These are phyloP conservation scores for Fagus crenata DNA, from an alignment of 306 rosid genomes.

Conservation along the genomic window DNA sequence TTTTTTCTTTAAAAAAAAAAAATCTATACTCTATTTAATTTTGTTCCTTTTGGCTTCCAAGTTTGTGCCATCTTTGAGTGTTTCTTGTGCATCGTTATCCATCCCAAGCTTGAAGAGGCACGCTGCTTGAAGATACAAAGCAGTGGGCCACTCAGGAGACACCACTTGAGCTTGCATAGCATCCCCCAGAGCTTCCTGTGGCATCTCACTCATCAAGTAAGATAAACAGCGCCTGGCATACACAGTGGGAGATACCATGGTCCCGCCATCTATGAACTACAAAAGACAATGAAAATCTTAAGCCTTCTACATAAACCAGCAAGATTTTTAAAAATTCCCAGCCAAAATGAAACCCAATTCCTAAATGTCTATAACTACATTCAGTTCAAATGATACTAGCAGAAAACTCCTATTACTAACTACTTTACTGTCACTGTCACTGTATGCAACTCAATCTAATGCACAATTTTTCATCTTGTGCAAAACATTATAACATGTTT, in stretches of 20 bases:
- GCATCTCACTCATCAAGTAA: constrained; percentile 73
- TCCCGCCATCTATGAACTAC: constrained; percentile 93
- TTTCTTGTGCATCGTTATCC: constrained; percentile 94
- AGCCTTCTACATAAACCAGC: neutral
- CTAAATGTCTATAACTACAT: neutral
- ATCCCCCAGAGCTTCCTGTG: constrained; percentile 81
- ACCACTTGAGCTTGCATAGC: constrained; percentile 95
- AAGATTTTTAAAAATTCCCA: neutral
- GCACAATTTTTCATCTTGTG: neutral
- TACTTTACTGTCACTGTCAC: neutral
- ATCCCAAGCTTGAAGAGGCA: constrained; percentile 81
- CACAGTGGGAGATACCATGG: constrained; percentile 96
- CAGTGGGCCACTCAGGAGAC: constrained; percentile 92
- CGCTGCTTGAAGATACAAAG: constrained; percentile 90
- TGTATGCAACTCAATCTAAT: neutral
- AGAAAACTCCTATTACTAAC: neutral
- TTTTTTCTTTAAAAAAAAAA: neutral
- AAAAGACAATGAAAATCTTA: constrained; percentile 9
- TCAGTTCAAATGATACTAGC: neutral
- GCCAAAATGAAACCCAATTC: neutral
- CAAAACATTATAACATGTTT: neutral
- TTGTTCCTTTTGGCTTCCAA: constrained; percentile 78
- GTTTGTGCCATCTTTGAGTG: constrained; percentile 80
- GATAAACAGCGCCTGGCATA: constrained; percentile 85
- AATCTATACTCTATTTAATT: constrained; percentile 48